Conservation (phyloP, 2,329 filamentous ascomycete genomes). For the Diaporthe destruens region DNA sequence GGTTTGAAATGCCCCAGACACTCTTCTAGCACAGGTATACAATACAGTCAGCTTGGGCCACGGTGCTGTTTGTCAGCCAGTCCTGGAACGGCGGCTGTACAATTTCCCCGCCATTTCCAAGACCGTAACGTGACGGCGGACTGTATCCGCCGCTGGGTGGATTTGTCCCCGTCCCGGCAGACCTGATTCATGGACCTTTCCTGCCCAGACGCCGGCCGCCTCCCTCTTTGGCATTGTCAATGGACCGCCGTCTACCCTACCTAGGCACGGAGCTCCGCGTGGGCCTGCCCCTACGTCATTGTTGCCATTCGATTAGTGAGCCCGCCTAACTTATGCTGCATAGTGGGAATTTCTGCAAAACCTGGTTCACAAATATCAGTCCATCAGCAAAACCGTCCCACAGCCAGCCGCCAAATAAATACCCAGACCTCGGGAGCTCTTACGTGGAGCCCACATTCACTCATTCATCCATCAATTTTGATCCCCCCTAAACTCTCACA, state of each 20-base stretch:
- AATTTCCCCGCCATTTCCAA: background rate
- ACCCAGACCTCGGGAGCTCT: too few species aligned
- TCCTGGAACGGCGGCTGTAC: too few species aligned
- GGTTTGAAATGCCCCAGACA: too few species aligned
- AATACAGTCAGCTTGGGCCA: background rate
- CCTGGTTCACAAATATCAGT: background rate
- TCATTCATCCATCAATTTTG: too few species aligned
- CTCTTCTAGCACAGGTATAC: too few species aligned
- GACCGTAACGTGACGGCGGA: background rate
- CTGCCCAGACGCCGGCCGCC: background rate
- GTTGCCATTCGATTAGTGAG: slow-evolving; percentile 1
- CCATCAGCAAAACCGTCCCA: background rate
- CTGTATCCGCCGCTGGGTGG: background rate
- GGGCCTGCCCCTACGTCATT: slow-evolving; percentile 5
- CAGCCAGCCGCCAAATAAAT: too few species aligned
- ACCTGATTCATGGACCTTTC: slow-evolving; percentile 6
- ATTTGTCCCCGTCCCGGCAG: background rate
- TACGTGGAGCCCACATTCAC: background rate
- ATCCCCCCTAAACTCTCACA: background rate
- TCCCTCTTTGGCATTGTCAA: background rate
- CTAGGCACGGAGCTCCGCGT: background rate
- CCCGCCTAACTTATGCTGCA: background rate
- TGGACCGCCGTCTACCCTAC: background rate
- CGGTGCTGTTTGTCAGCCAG: background rate
- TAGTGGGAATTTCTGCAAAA: background rate